A percentile compares a stretch with the other conserved stretches of the same genome.
Conservation (phyloP, 306 rosid genomes). For the Betula pendula region DNA sequence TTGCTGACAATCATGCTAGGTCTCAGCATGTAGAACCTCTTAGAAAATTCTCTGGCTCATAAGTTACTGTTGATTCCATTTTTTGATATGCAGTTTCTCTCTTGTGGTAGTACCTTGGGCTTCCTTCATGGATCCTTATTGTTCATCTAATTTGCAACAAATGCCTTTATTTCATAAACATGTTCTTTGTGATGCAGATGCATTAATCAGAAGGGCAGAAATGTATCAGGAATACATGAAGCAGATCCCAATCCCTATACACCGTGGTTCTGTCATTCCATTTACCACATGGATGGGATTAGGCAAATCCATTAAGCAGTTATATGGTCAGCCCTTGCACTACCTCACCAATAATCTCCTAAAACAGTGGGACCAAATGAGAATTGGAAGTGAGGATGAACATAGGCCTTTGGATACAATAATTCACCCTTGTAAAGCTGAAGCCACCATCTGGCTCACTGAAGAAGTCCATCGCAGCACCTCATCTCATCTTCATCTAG, state of each 20-base stretch:
- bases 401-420: conserved; percentile 61
- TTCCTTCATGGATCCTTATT: neutral
- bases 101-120: conserved; percentile 1
- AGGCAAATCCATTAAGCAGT: conserved; percentile 75
- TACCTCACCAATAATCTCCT: conserved; percentile 85
- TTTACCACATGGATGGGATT: conserved; percentile 82
- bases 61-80: neutral
- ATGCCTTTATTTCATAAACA: conserved; percentile 11
- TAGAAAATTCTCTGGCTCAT: neutral
- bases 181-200: conserved; percentile 38
- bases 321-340: conserved; percentile 89
- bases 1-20: neutral
- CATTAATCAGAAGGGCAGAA: conserved; percentile 65
- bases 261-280: conserved; percentile 79
- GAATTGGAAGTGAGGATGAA: conserved; percentile 66
- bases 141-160: neutral
- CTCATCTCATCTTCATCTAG: conserved; percentile 63
- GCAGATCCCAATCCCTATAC: conserved; percentile 69
- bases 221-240: conserved; percentile 96
- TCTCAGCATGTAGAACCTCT: neutral
- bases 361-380: conserved; percentile 82
- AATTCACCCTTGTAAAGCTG: conserved; percentile 87
- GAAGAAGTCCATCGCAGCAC: conserved; percentile 93
- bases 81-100: neutral
- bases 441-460: conserved; percentile 76